Percentiles rank a stretch among this genome's conserved stretches.
Evolutionary conservation across 352 stramenopile species (phyloP).

Genomic region (Pythium rhizo-oryzae): DNA sequence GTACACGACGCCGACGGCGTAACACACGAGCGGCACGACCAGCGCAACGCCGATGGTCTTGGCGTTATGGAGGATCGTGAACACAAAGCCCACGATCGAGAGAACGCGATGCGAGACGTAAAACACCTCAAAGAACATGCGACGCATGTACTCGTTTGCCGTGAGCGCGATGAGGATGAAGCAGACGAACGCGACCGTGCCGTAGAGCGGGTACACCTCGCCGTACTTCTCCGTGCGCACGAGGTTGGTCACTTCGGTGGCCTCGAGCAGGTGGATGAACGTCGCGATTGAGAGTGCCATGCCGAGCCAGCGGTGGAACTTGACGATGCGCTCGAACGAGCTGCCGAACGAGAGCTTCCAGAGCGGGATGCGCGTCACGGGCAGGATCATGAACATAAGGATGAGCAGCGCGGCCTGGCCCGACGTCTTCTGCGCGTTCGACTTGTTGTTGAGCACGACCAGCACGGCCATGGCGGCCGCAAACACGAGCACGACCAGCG

Average conservation of each 20-base stretch:
- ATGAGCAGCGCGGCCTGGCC: slow-evolving; percentile 67
- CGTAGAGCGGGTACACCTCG: slow-evolving; percentile 57
- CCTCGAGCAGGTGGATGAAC: slow-evolving; percentile 64
- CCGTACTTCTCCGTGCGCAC: slow-evolving; percentile 48
- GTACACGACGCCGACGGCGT: slow-evolving; percentile 54
- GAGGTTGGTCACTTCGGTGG: slow-evolving; percentile 42
- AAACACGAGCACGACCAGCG: slow-evolving; percentile 70
- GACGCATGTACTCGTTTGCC: slow-evolving; percentile 66
- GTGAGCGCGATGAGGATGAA: slow-evolving; percentile 59
- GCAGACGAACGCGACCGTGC: slow-evolving; percentile 62
- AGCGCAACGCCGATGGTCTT: slow-evolving; percentile 63
- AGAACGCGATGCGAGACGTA: slow-evolving; percentile 78
- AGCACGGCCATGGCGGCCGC: slow-evolving; percentile 48
- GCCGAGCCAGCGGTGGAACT: slow-evolving; percentile 87
- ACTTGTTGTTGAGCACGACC: slow-evolving; percentile 39
- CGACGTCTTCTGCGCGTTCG: slow-evolving; percentile 41
- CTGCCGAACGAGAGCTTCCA: slow-evolving; percentile 75
- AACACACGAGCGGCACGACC: slow-evolving; percentile 62
- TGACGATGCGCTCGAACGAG: slow-evolving; percentile 82
- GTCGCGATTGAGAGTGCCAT: slow-evolving; percentile 54
- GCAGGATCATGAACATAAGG: slow-evolving; percentile 82
- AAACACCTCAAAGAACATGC: slow-evolving; percentile 74
- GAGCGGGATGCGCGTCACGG: slow-evolving; percentile 56
- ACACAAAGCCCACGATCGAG: slow-evolving; percentile 74
- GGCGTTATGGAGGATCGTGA: slow-evolving; percentile 66